Base-by-base conservation (phyloP, 2,329 filamentous ascomycete species). In the Xylaria sp. region DNA sequence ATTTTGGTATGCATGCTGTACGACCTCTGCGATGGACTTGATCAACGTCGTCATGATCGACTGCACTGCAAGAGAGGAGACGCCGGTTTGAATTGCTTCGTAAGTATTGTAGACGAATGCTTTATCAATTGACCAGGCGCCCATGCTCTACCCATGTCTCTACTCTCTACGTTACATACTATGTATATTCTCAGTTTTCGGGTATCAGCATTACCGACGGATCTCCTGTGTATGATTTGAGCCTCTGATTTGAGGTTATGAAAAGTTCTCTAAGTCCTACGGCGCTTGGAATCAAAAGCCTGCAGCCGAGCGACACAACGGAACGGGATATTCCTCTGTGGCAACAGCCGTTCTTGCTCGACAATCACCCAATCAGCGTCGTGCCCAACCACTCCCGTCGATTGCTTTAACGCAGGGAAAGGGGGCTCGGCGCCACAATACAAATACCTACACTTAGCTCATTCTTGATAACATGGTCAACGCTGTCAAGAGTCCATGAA, bases 361-460 rank as follows among this genome's bases (percentile, higher is more conserved):
- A 69, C 30, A 64, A 59, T 69, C 71, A 72, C 72, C 75, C 60
- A 73, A 68, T 67, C 65, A 52, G 61, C 59, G 13, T 56, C 32
- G 39, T 34, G 63, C 32, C 65, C 72, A 53, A 65, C 59, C 67
- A 68, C 61, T 57, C 56, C 65, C 28, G 53, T 55, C 65, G 15
- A 36, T 4, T 67, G 60, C 64, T 60, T 66, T 65, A 69, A 71
- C 71, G 67, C 72, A 74, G 61, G 69, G 69, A 75, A 75, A 74
- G 73, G 74, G 73, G 72, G 74, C 57, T 70, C 46, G 52, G 66
- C 62, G 69, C 71, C 72, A 73, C 73, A 67, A 65, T 57, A 65
- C 68, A 65, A 69, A 66, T 66, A 67, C 57, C 63, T 66, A 39
- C 53, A 58, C 63, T 63, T 56, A 59, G 70, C 63, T 63, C 65